phyloP scores from a whole-genome alignment of 2,329 filamentous ascomycete genomes.

The Lasiodiplodia sp. region DNA sequence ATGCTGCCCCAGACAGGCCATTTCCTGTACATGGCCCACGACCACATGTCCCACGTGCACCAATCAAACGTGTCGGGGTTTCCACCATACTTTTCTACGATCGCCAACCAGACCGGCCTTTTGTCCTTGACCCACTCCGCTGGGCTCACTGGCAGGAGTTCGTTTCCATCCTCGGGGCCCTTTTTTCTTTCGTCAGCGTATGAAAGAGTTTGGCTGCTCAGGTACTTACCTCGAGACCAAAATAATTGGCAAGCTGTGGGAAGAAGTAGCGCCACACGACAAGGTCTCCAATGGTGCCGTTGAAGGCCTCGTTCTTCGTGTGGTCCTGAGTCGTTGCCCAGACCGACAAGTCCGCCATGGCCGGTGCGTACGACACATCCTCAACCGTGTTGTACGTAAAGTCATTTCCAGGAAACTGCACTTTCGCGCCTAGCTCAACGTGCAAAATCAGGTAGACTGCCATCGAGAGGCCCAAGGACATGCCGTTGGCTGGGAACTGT shows the following conservation, averaged over 20 bases:
- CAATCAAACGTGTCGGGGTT: not conserved
- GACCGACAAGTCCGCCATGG: constrained; percentile 48
- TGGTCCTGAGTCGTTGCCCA: constrained; percentile 45
- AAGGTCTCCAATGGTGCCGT: constrained; percentile 50
- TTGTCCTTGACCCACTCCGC: constrained; percentile 5
- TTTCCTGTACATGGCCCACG: constrained; percentile 1
- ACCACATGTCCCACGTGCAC: constrained; percentile 9
- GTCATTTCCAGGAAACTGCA: constrained; percentile 46
- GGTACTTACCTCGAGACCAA: constrained; percentile 38
- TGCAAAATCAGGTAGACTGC: constrained; percentile 51
- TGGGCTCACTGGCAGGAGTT: not conserved
- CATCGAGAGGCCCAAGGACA: constrained; percentile 52
- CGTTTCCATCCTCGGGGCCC: not conserved
- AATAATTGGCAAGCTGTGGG: constrained; percentile 49
- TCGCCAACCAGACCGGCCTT: not conserved
- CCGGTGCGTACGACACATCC: constrained; percentile 42
- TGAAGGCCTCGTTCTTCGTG: constrained; percentile 50
- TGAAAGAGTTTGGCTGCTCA: not conserved
- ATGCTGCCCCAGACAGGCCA: not conserved
- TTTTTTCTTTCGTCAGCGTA: not conserved
- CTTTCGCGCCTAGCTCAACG: constrained; percentile 43
- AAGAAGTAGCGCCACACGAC: constrained; percentile 51
- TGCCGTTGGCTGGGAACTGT: constrained; percentile 37
- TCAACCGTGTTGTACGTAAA: constrained; percentile 45
- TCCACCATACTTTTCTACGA: constrained; percentile 4